Base-by-base conservation (phyloP, 2,329 filamentous ascomycete species). In the Claviceps capensis region DNA sequence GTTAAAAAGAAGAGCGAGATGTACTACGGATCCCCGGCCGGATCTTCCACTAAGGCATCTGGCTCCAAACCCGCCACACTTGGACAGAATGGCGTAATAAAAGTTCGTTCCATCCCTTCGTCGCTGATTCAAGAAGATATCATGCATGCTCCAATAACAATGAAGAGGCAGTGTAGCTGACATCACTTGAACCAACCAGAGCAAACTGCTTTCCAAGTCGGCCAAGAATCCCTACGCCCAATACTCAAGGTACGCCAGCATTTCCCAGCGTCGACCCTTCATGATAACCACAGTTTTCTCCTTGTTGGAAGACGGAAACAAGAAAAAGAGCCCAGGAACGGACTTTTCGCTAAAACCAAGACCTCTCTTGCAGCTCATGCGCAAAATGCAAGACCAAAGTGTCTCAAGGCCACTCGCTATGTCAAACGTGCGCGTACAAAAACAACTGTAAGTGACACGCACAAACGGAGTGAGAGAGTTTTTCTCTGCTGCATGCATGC, bases 1-100 rank as follows among this genome's bases (percentile, higher is more conserved):
- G 80, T 84, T 55, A 84, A 83, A 67, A 81, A 79, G 68, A 83
- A 81, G 71, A 78, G 67, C 61, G 81, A 84, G 50, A 79, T 83
- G 68, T 83, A 83, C 64, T 76, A 79, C 60, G 80, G 80, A 47
- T 83, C 79, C 2, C 66, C 78, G 1, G 69, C 75, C 14, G 51
- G 37, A 34, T 53, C 56, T 13, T 68, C 70, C 22, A 63, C 72
- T 52, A 63, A 66, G 55, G 54, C 63, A 17, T 62, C 65, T 47
- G 64, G 62, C 47, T 68, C 69, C 54, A 73, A 70, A 52, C 73
- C 76, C 22, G 68, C 76, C 40, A 83, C 79, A 2, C 58, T 81
- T 37, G 79, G 79, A 4, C 72, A 74, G 54, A 78, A 72, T 13
- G 79, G 80, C 37, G 68, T 83, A 52, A 73, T 75, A 54, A 83